Evolutionary conservation across 768 basidiomycete genomes (phyloP).

Genomic region (Suillus subluteus): DNA sequence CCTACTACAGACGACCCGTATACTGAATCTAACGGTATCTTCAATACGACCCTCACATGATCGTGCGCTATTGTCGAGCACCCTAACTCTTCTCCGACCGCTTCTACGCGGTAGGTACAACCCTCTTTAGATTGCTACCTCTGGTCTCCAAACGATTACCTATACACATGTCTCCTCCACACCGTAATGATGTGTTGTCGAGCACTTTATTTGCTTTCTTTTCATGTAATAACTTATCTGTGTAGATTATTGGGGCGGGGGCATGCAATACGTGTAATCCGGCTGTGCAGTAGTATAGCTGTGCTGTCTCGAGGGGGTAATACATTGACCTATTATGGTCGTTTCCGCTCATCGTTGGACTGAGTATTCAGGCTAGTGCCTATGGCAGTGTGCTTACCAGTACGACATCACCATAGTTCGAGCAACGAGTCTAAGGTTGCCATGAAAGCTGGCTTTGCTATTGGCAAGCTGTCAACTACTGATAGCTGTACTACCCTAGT

Average conservation of each 20-base stretch:
- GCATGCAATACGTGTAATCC: neutral
- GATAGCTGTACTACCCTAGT: neutral
- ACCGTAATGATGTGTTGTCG: neutral
- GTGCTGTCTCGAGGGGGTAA: neutral
- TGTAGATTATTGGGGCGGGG: neutral
- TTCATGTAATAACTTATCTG: neutral
- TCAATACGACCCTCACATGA: neutral
- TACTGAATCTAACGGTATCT: slow-evolving; percentile 6
- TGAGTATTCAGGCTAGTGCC: neutral
- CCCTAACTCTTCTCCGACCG: neutral
- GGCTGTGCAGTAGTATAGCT: neutral
- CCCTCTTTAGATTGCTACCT: neutral
- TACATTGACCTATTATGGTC: neutral
- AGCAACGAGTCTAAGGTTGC: neutral
- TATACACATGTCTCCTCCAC: no score
- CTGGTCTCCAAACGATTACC: neutral
- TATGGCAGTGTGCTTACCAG: neutral
- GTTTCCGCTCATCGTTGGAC: neutral
- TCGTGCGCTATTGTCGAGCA: neutral
- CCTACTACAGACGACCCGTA: neutral
- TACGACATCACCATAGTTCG: neutral
- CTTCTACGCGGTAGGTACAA: neutral
- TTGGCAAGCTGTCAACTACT: neutral
- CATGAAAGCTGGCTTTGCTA: neutral
- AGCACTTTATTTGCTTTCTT: neutral